These are phyloP conservation scores for Schwanniomyces occidentalis DNA, from an alignment of 805 yeast species.

Conservation along the genomic window DNA sequence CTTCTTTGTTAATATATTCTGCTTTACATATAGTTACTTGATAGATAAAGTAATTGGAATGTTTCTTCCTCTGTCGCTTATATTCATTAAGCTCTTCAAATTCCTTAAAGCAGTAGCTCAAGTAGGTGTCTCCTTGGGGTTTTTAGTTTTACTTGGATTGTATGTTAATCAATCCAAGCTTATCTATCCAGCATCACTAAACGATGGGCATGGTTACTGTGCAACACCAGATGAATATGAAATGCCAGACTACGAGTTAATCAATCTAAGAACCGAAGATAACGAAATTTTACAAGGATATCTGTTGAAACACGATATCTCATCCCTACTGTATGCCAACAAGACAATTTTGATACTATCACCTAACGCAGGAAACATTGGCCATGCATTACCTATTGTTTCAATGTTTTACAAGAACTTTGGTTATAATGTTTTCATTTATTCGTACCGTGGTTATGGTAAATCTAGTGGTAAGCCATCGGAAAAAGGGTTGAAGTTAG, in stretches of 20 bases:
- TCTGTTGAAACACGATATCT: conserved; percentile 52
- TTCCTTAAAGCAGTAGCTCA: conserved; percentile 30
- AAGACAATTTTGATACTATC: conserved; percentile 77
- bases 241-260: conserved; percentile 58
- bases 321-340: conserved; percentile 39
- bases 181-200: conserved; percentile 82
- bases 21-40: too few relatives aligned
- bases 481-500: conserved; percentile 78
- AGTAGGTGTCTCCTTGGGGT: conserved; percentile 45
- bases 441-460: conserved; percentile 93
- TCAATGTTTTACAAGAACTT: conserved; percentile 60
- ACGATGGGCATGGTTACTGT: conserved; percentile 69
- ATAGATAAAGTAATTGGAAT: too few relatives aligned
- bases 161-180: conserved; percentile 63
- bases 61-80: conserved; percentile 6
- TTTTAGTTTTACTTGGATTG: conserved; percentile 49
- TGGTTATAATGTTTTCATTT: conserved; percentile 76
- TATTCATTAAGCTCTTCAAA: conserved; percentile 15
- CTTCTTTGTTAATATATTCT: too few relatives aligned
- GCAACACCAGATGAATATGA: conserved; percentile 75
- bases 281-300: conserved; percentile 68
- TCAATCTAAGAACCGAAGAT: conserved; percentile 65
- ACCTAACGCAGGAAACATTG: conserved; percentile 97
- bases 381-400: conserved; percentile 83
- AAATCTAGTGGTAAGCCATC: conserved; percentile 71